phyloP scores from a whole-genome alignment of 2,329 filamentous ascomycete genomes.

The Claviceps monticola region DNA sequence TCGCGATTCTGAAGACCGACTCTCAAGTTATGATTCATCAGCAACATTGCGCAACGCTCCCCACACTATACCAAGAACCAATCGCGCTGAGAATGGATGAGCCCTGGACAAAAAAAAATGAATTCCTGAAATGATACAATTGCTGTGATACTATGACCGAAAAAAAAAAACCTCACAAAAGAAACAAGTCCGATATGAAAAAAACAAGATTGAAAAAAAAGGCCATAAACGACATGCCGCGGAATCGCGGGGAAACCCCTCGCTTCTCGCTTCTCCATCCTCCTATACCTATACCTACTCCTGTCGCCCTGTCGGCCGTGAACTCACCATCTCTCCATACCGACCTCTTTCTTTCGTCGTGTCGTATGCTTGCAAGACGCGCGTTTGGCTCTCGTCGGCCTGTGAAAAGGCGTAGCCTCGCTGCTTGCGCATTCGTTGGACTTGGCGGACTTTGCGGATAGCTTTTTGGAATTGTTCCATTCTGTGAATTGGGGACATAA shows the following conservation, averaged over 20 bases:
- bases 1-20: too few relatives aligned
- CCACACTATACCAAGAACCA: too few relatives aligned
- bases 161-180: background rate
- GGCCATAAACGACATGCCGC: background rate
- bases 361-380: slow-evolving; percentile 93
- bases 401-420: slow-evolving; percentile 96
- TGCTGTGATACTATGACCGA: background rate
- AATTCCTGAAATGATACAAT: background rate
- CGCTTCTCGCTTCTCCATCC: too few relatives aligned
- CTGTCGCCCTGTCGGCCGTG: slow-evolving; percentile 18
- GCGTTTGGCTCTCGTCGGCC: slow-evolving; percentile 89
- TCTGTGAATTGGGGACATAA: slow-evolving; percentile 27
- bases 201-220: background rate
- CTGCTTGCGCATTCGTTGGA: slow-evolving; percentile 98
- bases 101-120: background rate
- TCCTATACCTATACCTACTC: background rate
- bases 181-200: background rate
- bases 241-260: too few relatives aligned
- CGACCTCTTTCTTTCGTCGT: slow-evolving; percentile 82
- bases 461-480: slow-evolving; percentile 99
- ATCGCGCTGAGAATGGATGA: too few relatives aligned
- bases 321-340: slow-evolving; percentile 82
- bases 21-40: too few relatives aligned
- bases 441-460: slow-evolving; percentile 93
- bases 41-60: too few relatives aligned